A percentile compares a stretch with the other conserved stretches of the same genome.
Conservation (phyloP, 345 rosid genomes). For the Bretschneidera sinensis region DNA sequence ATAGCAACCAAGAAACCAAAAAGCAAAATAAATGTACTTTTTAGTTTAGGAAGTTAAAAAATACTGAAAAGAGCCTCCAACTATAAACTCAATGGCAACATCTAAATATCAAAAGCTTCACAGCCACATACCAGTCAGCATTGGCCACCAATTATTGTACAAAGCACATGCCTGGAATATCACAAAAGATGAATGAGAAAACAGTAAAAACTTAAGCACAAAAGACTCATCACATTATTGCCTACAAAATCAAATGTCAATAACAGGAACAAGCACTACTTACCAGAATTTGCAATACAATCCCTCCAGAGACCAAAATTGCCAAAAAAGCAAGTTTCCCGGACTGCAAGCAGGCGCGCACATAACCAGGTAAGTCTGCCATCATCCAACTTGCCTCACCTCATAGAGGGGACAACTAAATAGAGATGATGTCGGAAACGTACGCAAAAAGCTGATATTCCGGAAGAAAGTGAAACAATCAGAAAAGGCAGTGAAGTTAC, state of each 20-base stretch:
- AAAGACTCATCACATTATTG: background rate
- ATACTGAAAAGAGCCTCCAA: background rate
- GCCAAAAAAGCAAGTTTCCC: conserved; percentile 86
- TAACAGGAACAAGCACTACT: conserved; percentile 15
- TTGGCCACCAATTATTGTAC: conserved; percentile 96
- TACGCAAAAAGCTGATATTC: background rate
- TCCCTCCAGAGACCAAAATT: conserved; percentile 78
- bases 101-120: background rate
- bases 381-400: conserved; percentile 35
- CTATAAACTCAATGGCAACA: background rate
- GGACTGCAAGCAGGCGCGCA: conserved; percentile 65
- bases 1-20: background rate
- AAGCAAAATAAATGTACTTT: background rate
- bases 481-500: no score
- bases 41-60: no score
- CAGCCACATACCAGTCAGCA: conserved; percentile 65
- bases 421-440: background rate
- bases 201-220: background rate
- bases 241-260: conserved; percentile 3
- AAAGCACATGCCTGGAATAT: conserved; percentile 83
- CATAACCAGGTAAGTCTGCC: conserved; percentile 78
- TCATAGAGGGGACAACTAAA: conserved; percentile 30
- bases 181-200: conserved; percentile 13
- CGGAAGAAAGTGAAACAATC: no score
- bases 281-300: conserved; percentile 89